Conservation (phyloP, 202 grass and related monocot genomes). For the Elaeis oleifera region DNA sequence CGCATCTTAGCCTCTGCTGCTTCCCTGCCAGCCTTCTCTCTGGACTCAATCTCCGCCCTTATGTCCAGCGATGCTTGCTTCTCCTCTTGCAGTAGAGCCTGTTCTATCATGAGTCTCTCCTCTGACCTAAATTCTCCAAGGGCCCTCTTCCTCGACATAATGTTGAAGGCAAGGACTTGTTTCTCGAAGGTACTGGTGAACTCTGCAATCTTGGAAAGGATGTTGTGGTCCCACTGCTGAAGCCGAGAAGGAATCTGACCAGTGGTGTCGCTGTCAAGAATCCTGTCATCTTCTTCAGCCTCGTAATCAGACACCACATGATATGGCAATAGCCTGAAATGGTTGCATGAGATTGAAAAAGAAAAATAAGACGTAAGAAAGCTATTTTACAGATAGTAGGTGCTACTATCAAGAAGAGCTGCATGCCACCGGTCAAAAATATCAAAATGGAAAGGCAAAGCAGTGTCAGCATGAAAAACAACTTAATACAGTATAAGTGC, state of each 20-base stretch:
- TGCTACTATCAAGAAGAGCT: too few species aligned
- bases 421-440: too few species aligned
- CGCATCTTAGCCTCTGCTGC: conserved; percentile 63
- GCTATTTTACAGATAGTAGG: too few species aligned
- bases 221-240: conserved; percentile 99
- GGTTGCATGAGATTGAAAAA: too few species aligned
- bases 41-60: conserved; percentile 50
- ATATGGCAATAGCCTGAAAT: conserved; percentile 78
- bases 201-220: conserved; percentile 90
- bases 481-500: too few species aligned
- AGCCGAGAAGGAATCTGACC: conserved; percentile 72
- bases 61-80: conserved; percentile 46
- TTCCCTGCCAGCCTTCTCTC: conserved; percentile 70
- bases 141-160: conserved; percentile 80
- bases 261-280: conserved; percentile 60
- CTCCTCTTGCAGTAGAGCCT: conserved; percentile 72
- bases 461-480: too few species aligned
- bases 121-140: conserved; percentile 84
- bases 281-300: conserved; percentile 97
- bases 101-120: conserved; percentile 90
- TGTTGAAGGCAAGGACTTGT: conserved; percentile 92
- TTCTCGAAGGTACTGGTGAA: conserved; percentile 92
- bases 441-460: too few species aligned
- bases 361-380: too few species aligned
- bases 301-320: conserved; percentile 99